Conservation (phyloP, 345 rosid species). For the Psidium guajava region DNA sequence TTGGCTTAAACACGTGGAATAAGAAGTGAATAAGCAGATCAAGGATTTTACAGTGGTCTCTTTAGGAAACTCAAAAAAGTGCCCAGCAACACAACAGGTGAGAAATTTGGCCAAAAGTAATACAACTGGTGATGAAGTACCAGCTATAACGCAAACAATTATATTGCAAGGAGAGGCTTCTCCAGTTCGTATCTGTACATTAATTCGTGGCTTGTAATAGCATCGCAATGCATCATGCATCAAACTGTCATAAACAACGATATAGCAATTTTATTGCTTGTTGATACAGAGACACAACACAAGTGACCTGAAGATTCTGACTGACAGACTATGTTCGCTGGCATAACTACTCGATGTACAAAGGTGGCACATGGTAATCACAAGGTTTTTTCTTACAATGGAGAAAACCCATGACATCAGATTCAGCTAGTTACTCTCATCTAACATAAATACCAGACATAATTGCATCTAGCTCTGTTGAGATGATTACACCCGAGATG, state of each 20-base stretch:
- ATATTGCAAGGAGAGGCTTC: neutral
- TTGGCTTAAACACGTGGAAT: conserved; percentile 6
- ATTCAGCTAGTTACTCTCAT: neutral
- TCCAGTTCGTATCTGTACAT: neutral
- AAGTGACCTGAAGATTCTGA: neutral
- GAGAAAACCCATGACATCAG: neutral
- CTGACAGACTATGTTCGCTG: neutral
- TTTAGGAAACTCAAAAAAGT: neutral
- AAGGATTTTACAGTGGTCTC: neutral
- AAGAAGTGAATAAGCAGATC: neutral
- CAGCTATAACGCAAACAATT: neutral
- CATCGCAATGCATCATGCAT: neutral
- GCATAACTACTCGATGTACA: neutral
- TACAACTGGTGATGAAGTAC: neutral
- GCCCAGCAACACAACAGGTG: neutral
- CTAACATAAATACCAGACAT: neutral
- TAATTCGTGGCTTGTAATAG: neutral
- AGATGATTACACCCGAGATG: neutral
- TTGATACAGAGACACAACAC: neutral
- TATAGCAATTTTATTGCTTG: neutral
- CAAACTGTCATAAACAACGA: neutral
- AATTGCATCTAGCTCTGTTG: neutral
- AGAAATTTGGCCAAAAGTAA: neutral
- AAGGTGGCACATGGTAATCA: neutral
- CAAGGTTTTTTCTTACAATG: neutral